Percentiles rank a stretch among this genome's conserved stretches.
phyloP scores from a whole-genome alignment of 306 rosid species.

The Pyrus betulifolia region DNA sequence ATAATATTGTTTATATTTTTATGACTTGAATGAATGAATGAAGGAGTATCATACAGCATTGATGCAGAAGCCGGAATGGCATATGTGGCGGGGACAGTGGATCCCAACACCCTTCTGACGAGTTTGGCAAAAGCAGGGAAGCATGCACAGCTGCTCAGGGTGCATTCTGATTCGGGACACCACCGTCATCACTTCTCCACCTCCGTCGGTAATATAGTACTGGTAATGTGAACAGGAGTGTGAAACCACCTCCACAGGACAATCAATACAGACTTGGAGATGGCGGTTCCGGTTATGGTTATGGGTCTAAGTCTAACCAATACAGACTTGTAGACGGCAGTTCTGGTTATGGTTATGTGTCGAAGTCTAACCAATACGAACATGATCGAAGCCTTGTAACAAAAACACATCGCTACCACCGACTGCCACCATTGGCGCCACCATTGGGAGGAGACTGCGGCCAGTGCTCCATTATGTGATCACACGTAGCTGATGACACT shows the following conservation, averaged over 20 bases:
- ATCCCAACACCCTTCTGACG: conserved; percentile 1
- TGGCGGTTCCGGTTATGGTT: not conserved
- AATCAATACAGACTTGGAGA: not conserved
- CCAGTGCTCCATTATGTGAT: conserved; percentile 7
- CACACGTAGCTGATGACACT: not conserved
- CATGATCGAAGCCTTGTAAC: not conserved
- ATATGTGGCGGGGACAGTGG: not conserved
- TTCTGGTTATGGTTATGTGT: not conserved
- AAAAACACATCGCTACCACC: not conserved
- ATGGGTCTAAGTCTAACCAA: not conserved
- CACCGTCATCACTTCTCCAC: not conserved
- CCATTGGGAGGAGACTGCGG: not conserved
- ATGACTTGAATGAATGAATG: not conserved
- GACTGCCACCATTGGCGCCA: not conserved
- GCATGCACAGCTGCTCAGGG: conserved; percentile 3
- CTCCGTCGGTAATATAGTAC: no score
- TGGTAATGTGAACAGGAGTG: no score
- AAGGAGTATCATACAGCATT: conserved; percentile 11
- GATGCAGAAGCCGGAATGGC: conserved; percentile 13
- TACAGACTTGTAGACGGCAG: not conserved
- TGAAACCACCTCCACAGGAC: not conserved
- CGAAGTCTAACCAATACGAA: not conserved
- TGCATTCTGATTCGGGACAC: conserved; percentile 7
- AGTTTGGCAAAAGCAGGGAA: conserved; percentile 16
- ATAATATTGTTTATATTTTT: not conserved